Evolutionary conservation across 352 stramenopile species (phyloP).

Genomic region (Peronospora farinosa): DNA sequence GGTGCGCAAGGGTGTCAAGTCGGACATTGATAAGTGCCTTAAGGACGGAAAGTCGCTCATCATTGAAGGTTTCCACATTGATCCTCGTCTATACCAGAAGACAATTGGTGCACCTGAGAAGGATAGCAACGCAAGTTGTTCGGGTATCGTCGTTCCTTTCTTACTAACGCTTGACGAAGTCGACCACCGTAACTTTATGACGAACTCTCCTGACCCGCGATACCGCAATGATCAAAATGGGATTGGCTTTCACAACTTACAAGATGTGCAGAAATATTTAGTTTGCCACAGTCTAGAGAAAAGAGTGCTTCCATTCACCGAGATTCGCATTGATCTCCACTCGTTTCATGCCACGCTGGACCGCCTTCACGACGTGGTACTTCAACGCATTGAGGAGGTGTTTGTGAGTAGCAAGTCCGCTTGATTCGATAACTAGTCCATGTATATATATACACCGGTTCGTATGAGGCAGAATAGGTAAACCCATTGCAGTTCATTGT

Average conservation of each 20-base stretch:
- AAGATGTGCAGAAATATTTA: conserved; percentile 75
- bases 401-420: conserved; percentile 28
- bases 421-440: neutral
- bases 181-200: conserved; percentile 75
- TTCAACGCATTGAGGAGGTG: conserved; percentile 78
- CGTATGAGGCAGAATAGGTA: no score
- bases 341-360: conserved; percentile 85
- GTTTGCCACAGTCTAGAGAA: conserved; percentile 38
- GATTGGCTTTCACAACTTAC: conserved; percentile 66
- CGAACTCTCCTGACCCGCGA: conserved; percentile 72
- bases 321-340: conserved; percentile 77
- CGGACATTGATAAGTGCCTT: conserved; percentile 84
- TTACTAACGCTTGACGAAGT: conserved; percentile 56
- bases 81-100: conserved; percentile 79
- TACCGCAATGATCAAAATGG: conserved; percentile 56
- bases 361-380: conserved; percentile 78
- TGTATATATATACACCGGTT: neutral
- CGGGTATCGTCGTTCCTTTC: conserved; percentile 79
- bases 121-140: conserved; percentile 29
- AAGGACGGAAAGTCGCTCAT: conserved; percentile 88
- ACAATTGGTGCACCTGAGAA: conserved; percentile 38
- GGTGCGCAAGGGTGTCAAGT: conserved; percentile 74
- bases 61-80: conserved; percentile 83
- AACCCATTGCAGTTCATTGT: no score
- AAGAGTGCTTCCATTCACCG: conserved; percentile 56